Evolutionary conservation across 495 filamentous ascomycete genomes (phyloP).

Genomic region (Hypomontagnella monticulosa): DNA sequence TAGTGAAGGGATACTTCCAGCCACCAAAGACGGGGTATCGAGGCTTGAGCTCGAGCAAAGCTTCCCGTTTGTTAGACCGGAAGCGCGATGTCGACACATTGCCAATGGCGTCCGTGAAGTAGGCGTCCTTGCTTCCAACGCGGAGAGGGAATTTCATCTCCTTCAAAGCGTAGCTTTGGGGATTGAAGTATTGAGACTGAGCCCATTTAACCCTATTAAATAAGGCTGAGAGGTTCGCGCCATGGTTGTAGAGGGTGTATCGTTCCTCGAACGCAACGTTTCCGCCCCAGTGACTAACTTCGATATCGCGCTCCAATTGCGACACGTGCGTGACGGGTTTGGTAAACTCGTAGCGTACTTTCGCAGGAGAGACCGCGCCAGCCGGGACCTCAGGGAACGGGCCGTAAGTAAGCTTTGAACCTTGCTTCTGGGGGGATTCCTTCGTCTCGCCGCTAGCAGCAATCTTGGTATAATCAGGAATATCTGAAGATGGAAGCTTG

Average conservation of each 20-base stretch:
- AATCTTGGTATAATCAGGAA: constrained; percentile 85
- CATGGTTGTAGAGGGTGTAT: constrained; percentile 88
- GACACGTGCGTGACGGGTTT: constrained; percentile 83
- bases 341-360: constrained; percentile 94
- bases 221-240: constrained; percentile 80
- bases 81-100: constrained; percentile 95
- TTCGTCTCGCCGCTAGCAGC: constrained; percentile 67
- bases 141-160: constrained; percentile 82
- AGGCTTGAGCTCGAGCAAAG: constrained; percentile 86
- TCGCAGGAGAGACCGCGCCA: constrained; percentile 73
- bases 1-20: constrained; percentile 96
- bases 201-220: constrained; percentile 90
- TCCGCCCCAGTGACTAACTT: constrained; percentile 97
- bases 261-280: constrained; percentile 94
- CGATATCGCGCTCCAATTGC: constrained; percentile 84
- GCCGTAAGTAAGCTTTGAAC: constrained; percentile 89
- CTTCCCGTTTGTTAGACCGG: constrained; percentile 79
- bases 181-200: constrained; percentile 77
- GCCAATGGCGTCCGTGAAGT: constrained; percentile 96
- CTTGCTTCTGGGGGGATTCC: constrained; percentile 82
- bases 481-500: constrained; percentile 80
- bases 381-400: constrained; percentile 82
- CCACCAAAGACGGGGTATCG: constrained; percentile 93
- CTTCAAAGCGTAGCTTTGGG: constrained; percentile 78
- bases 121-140: constrained; percentile 80